phyloP scores from a whole-genome alignment of 176 grass and related monocot genomes.

The bread wheat (Triticum aestivum) region IWGSC_CS_RefSeq_v2.1 NC_057802.1:71599250-71599749 shows the following conservation, averaged over 20 bases:
- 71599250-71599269: not conserved
- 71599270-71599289: not conserved
- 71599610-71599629: too few relatives aligned
- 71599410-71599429: not conserved
- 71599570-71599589: too few relatives aligned
- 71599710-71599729: too few relatives aligned
- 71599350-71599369: not conserved
- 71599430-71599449: not conserved
- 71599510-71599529: slow-evolving; percentile 8
- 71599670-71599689: too few relatives aligned
- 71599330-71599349: slow-evolving; percentile 2
- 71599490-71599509: not conserved
- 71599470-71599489: slow-evolving; percentile 8
- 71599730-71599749: too few relatives aligned
- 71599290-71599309: slow-evolving; percentile 20
- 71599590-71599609: too few relatives aligned
- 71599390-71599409: not conserved
- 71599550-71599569: not conserved
- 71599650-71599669: too few relatives aligned
- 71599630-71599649: too few relatives aligned
- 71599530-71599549: slow-evolving; percentile 2
- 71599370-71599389: not conserved
- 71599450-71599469: not conserved
- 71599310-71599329: not conserved
- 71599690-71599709: too few relatives aligned